phyloP scores from a whole-genome alignment of 2,329 filamentous ascomycete genomes.

The Rhynchosporium secalis region DNA sequence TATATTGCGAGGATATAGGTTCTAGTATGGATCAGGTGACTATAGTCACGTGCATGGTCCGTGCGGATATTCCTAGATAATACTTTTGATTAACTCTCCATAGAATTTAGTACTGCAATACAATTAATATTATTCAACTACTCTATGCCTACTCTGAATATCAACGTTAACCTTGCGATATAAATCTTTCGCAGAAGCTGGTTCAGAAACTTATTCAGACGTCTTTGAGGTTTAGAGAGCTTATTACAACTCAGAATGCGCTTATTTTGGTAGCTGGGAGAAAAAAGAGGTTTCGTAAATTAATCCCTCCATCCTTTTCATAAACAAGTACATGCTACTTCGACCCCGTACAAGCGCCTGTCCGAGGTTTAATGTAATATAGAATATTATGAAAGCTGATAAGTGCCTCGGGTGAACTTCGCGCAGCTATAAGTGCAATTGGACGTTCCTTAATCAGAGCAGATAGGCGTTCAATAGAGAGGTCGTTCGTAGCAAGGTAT shows the following conservation, averaged over 20 bases:
- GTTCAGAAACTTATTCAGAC: not conserved
- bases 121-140: too few species aligned
- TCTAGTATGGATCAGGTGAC: too few species aligned
- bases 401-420: not conserved
- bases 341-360: not conserved
- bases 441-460: not conserved
- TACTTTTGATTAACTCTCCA: too few species aligned
- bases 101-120: too few species aligned
- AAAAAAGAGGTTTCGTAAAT: not conserved
- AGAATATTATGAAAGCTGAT: not conserved
- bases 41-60: too few species aligned
- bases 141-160: too few species aligned
- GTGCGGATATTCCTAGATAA: too few species aligned
- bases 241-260: not conserved
- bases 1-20: too few species aligned
- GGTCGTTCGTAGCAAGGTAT: not conserved
- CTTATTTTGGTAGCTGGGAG: not conserved
- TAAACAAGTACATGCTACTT: not conserved
- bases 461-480: not conserved
- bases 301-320: not conserved
- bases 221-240: not conserved
- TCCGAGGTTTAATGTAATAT: not conserved
- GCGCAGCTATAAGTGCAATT: not conserved
- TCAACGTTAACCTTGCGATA: too few species aligned
- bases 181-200: not conserved